Evolutionary conservation across 108 stramenopile species (phyloP).

Genomic region (Stephanodiscus minutulus): DNA sequence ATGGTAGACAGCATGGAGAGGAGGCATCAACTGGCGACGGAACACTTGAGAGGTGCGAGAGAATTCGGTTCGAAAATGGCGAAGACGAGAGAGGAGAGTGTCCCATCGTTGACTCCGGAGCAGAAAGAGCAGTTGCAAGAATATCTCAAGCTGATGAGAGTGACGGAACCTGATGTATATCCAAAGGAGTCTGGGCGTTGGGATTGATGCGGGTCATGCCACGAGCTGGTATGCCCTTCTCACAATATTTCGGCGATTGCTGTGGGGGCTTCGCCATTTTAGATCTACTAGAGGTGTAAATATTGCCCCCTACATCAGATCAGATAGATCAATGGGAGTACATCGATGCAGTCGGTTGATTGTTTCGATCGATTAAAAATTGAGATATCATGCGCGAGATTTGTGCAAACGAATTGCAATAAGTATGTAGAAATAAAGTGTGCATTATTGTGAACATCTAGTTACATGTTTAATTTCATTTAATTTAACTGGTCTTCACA

Average conservation of each 20-base stretch:
- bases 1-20: constrained; percentile 59
- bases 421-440: no score
- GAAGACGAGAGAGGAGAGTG: constrained; percentile 54
- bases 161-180: constrained; percentile 47
- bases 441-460: no score
- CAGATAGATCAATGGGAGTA: background rate
- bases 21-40: constrained; percentile 59
- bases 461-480: no score
- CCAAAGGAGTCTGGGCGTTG: constrained; percentile 20
- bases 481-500: constrained; percentile 14
- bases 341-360: background rate
- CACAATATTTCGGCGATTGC: no score
- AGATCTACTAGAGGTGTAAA: background rate
- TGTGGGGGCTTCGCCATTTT: background rate
- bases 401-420: no score
- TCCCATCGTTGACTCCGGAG: constrained; percentile 62
- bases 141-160: constrained; percentile 66
- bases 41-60: constrained; percentile 59
- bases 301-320: background rate
- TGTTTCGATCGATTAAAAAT: background rate
- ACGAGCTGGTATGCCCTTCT: no score
- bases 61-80: constrained; percentile 60
- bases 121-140: constrained; percentile 65
- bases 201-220: background rate
- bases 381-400: no score